Percentiles rank a stretch among this genome's conserved stretches.
phyloP scores from a whole-genome alignment of 164 flowering plant genomes.

The Chimonanthus salicifolius region DNA sequence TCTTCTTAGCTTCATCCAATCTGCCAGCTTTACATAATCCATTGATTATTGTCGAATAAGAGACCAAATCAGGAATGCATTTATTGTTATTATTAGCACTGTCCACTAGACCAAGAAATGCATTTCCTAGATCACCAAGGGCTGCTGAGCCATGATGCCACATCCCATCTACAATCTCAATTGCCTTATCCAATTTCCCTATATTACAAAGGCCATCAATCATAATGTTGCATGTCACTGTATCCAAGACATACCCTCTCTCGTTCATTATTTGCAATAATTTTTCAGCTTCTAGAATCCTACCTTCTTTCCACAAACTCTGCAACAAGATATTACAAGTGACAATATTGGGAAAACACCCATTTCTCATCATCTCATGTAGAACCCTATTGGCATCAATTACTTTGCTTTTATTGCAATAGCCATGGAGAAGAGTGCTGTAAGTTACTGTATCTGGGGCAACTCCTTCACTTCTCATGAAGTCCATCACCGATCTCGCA shows the following conservation, averaged over 20 bases:
- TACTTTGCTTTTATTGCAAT: slow-evolving; percentile 59
- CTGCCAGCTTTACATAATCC: slow-evolving; percentile 71
- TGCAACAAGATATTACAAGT: slow-evolving; percentile 85
- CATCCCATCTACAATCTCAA: slow-evolving; percentile 69
- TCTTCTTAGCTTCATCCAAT: slow-evolving; percentile 82
- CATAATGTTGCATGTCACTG: slow-evolving; percentile 82
- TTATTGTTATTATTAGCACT: slow-evolving; percentile 33
- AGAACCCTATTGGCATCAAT: slow-evolving; percentile 55
- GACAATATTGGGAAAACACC: slow-evolving; percentile 57
- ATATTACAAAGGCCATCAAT: slow-evolving; percentile 69
- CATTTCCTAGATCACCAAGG: slow-evolving; percentile 70
- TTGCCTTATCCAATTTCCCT: slow-evolving; percentile 77
- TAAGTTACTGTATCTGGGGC: slow-evolving; percentile 71
- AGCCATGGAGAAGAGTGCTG: slow-evolving; percentile 65
- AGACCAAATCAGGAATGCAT: slow-evolving; percentile 70
- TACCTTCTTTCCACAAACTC: slow-evolving; percentile 78
- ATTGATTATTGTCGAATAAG: slow-evolving; percentile 68
- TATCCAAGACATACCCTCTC: slow-evolving; percentile 64
- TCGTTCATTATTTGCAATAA: slow-evolving; percentile 86
- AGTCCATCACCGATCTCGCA: slow-evolving; percentile 54
- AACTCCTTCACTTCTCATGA: slow-evolving; percentile 53
- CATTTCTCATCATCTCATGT: slow-evolving; percentile 56
- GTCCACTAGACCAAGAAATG: slow-evolving; percentile 57
- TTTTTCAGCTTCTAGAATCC: slow-evolving; percentile 64
- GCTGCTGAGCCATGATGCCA: slow-evolving; percentile 88